Evolutionary conservation across 2,329 filamentous ascomycete genomes (phyloP).

Genomic region (Trichoderma polysporum): DNA sequence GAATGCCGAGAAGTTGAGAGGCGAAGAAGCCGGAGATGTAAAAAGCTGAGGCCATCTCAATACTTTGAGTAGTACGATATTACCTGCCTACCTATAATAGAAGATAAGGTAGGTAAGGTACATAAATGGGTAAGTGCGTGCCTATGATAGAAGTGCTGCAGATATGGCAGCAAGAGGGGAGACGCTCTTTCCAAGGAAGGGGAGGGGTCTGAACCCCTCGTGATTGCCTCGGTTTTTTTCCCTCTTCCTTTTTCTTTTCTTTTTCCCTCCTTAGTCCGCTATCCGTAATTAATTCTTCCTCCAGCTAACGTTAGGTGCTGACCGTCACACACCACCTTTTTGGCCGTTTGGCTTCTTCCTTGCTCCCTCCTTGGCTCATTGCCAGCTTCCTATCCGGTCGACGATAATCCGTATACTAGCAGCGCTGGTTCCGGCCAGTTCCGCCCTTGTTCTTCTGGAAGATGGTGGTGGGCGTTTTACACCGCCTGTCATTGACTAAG

Average conservation of each 20-base stretch:
- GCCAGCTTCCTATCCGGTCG: conserved; percentile 18
- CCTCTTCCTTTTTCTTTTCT: not conserved
- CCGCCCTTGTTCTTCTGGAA: not conserved
- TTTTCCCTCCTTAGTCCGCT: not conserved
- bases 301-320: not conserved
- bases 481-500: not conserved
- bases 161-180: not conserved
- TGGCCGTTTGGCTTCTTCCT: not conserved
- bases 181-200: not conserved
- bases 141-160: not conserved
- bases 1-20: too few relatives aligned
- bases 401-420: not conserved
- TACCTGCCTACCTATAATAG: too few relatives aligned
- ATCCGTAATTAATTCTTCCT: conserved; percentile 6
- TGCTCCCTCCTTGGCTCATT: conserved; percentile 4
- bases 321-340: conserved; percentile 8
- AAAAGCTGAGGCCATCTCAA: not conserved
- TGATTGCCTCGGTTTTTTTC: conserved; percentile 14
- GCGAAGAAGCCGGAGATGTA: not conserved
- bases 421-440: conserved; percentile 6
- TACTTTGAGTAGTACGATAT: not conserved
- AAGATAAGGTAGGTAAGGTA: too few relatives aligned
- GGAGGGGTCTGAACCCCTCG: conserved; percentile 12
- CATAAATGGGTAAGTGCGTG: too few relatives aligned
- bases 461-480: not conserved